A percentile compares a stretch with the other conserved stretches of the same genome.
These are phyloP conservation scores for Phaeosphaeria sp. DNA, from an alignment of 2,329 filamentous ascomycete genomes.

Conservation along the genomic window DNA sequence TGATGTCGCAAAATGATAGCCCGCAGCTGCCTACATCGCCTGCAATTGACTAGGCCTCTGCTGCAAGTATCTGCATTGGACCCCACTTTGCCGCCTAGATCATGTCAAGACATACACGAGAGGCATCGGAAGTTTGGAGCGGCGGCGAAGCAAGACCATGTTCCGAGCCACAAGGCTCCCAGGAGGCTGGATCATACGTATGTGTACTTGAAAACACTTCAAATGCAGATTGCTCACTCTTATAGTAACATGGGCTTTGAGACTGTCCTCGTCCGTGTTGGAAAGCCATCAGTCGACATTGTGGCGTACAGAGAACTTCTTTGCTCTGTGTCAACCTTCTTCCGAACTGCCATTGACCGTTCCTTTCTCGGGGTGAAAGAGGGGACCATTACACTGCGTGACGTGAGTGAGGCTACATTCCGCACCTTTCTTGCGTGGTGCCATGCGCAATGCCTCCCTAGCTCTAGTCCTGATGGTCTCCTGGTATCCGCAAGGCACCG, in stretches of 20 bases:
- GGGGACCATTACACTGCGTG: slow-evolving; percentile 4
- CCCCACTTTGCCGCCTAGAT: background rate
- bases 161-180: background rate
- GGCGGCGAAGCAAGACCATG: background rate
- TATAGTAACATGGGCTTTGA: slow-evolving; percentile 14
- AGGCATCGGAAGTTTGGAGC: background rate
- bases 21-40: background rate
- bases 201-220: background rate
- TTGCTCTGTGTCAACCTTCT: slow-evolving; percentile 12
- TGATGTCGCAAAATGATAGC: slow-evolving; percentile 4
- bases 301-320: slow-evolving; percentile 16
- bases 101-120: background rate
- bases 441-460: slow-evolving; percentile 5
- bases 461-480: background rate
- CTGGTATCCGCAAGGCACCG: background rate
- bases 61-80: background rate
- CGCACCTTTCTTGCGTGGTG: slow-evolving; percentile 7
- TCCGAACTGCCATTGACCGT: slow-evolving; percentile 10
- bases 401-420: slow-evolving; percentile 6
- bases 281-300: slow-evolving; percentile 3
- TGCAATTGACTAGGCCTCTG: background rate
- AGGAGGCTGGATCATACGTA: background rate
- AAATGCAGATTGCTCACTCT: background rate
- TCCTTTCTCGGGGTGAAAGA: slow-evolving; percentile 12
- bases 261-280: slow-evolving; percentile 15